Percentiles rank a stretch among this genome's conserved stretches.
These are phyloP conservation scores for Pseudogymnoascus sp. DNA, from an alignment of 2,329 filamentous ascomycete species.

Conservation along the genomic window DNA sequence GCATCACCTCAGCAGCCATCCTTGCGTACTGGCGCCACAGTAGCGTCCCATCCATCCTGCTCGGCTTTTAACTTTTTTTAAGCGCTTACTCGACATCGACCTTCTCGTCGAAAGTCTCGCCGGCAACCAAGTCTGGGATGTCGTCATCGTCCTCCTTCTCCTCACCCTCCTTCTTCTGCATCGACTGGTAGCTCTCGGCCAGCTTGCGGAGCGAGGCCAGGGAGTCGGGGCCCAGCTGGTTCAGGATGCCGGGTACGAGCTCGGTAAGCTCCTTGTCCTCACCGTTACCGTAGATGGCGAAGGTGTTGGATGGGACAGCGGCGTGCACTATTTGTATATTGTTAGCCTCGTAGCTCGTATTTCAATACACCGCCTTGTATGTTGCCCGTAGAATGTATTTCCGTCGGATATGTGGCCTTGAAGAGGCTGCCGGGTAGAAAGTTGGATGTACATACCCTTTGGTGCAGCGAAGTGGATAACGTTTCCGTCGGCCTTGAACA, in stretches of 20 bases:
- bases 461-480: slow-evolving; percentile 98
- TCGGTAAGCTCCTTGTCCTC: slow-evolving; percentile 99
- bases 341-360: not conserved
- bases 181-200: slow-evolving; percentile 97
- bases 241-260: slow-evolving; percentile 97
- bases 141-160: slow-evolving; percentile 80
- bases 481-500: slow-evolving; percentile 99
- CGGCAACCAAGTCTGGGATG: slow-evolving; percentile 93
- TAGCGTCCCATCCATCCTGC: slow-evolving; percentile 4
- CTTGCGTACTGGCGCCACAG: not conserved
- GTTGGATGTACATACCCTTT: slow-evolving; percentile 60
- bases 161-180: slow-evolving; percentile 87
- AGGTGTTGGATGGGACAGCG: slow-evolving; percentile 95
- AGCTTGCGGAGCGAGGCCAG: slow-evolving; percentile 96
- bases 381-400: not conserved
- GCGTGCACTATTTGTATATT: slow-evolving; percentile 67
- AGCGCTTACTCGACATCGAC: slow-evolving; percentile 52
- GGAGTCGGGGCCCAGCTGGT: slow-evolving; percentile 98
- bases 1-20: slow-evolving; percentile 3
- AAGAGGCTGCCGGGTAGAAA: not conserved
- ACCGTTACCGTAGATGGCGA: slow-evolving; percentile 97
- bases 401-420: not conserved
- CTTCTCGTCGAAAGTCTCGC: slow-evolving; percentile 97
- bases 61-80: not conserved
- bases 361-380: not conserved